Conservation (phyloP, 148 eudicot species). For the Camellia japonica region DNA sequence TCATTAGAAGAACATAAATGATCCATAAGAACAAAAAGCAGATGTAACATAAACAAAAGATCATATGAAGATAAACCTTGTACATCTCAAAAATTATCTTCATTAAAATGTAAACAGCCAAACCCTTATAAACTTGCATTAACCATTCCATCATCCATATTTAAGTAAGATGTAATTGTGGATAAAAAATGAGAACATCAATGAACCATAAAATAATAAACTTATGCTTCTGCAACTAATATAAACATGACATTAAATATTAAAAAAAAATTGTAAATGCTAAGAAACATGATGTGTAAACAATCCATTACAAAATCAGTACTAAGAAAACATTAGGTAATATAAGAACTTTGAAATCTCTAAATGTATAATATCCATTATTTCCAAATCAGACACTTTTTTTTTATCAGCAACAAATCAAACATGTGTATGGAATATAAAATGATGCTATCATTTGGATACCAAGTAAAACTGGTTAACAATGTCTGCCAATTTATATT, state of each 20-base stretch:
- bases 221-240: too few species aligned
- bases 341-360: not conserved
- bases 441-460: not conserved
- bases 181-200: not conserved
- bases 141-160: not conserved
- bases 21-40: slow-evolving; percentile 16
- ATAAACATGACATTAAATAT: not conserved
- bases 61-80: not conserved
- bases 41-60: not conserved
- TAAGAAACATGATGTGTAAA: not conserved
- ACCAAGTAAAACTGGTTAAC: not conserved
- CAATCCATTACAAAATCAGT: not conserved
- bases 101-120: too few species aligned
- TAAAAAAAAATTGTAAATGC: not conserved
- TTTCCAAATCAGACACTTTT: not conserved
- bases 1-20: slow-evolving; percentile 13
- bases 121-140: not conserved
- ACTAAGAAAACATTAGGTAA: not conserved
- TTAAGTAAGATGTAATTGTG: not conserved
- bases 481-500: not conserved
- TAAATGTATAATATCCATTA: not conserved
- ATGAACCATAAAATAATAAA: not conserved
- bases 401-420: too few species aligned
- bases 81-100: not conserved
- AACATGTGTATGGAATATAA: not conserved